These are phyloP conservation scores for Aureobasidium lini DNA, from an alignment of 2,329 filamentous ascomycete genomes.

Conservation along the genomic window DNA sequence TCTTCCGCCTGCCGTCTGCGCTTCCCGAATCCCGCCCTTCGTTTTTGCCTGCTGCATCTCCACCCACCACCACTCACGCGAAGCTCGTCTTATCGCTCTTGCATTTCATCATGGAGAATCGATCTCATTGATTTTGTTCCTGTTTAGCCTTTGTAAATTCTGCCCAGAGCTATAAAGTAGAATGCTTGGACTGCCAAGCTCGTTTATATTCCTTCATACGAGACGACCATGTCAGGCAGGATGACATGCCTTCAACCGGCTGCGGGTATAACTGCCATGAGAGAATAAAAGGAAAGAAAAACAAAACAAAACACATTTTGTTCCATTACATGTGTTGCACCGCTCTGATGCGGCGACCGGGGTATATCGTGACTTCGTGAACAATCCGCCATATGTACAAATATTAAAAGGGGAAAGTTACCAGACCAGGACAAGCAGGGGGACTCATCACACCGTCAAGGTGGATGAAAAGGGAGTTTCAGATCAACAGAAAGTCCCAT, in stretches of 20 bases:
- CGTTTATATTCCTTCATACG: not conserved
- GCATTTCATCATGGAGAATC: not conserved
- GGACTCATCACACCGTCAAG: not conserved
- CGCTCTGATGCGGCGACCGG: not conserved
- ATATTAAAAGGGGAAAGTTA: not conserved
- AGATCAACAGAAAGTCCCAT: slow-evolving; percentile 92
- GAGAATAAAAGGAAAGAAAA: not conserved
- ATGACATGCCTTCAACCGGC: not conserved
- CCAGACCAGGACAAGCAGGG: slow-evolving; percentile 12
- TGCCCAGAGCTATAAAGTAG: not conserved
- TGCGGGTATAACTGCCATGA: not conserved
- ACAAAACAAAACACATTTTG: not conserved
- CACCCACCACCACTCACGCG: not conserved
- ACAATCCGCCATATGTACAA: slow-evolving; percentile 6
- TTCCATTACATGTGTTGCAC: not conserved
- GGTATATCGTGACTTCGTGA: slow-evolving; percentile 1
- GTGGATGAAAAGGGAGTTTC: slow-evolving; percentile 16
- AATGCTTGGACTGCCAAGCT: not conserved
- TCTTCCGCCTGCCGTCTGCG: not conserved
- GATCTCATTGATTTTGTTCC: not conserved
- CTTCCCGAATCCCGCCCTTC: not conserved
- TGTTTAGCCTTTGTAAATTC: not conserved
- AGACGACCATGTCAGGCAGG: not conserved
- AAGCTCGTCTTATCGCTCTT: not conserved
- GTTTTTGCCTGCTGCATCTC: not conserved